Base-by-base conservation (phyloP, 2,329 filamentous ascomycete genomes). In the Colletotrichum somersetense region DNA sequence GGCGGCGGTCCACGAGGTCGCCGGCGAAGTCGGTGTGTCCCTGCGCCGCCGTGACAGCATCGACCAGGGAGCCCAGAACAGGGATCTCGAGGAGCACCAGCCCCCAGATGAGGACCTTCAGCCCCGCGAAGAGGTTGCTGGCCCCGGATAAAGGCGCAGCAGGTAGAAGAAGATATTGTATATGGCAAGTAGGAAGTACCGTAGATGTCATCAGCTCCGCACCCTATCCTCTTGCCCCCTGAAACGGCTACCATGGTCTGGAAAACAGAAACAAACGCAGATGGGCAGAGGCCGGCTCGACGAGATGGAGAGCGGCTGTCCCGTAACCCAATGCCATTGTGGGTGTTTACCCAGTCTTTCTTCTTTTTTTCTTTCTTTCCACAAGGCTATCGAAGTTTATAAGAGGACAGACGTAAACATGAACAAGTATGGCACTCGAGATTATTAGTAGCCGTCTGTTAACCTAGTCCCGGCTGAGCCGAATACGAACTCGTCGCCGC, bases 81-180 rank as follows among this genome's bases (percentile, higher is more conserved):
- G 69, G 69, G 20, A 72, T 68, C 46, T 68, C 65, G 38, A 69
- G 69, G 12, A 72, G 42, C 18, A 72, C 59, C 8, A 72, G 33
- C 26, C 65, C 52, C 53, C 30, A 72, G n/a, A 72, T 55, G 23
- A 69, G 58, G 30, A 55, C 61, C 30, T 72, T 72, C 1, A 69
- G 44, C 7, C 66, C 66, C 2, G 69, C 59, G 16, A 79, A 78
- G 7, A 81, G 67, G 1, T 74, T 63, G 1, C 44, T 58, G 3
- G 81, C 0, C 80, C 80, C 0, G 81, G 80, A 62, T 77, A 80
- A 16, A 62, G 65, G 14, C 74, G 72, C 2, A 82, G 77, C 1
- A 80, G 80, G 67, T 82, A 81, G 38, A 81, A 74, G 72, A 75
- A 77, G 70, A 82, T 71, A 69, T 81, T 81, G 75, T 80, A 80